Evolutionary conservation across 2,329 filamentous ascomycete genomes (phyloP).

Genomic region (Microcyclospora tardicrescens): DNA sequence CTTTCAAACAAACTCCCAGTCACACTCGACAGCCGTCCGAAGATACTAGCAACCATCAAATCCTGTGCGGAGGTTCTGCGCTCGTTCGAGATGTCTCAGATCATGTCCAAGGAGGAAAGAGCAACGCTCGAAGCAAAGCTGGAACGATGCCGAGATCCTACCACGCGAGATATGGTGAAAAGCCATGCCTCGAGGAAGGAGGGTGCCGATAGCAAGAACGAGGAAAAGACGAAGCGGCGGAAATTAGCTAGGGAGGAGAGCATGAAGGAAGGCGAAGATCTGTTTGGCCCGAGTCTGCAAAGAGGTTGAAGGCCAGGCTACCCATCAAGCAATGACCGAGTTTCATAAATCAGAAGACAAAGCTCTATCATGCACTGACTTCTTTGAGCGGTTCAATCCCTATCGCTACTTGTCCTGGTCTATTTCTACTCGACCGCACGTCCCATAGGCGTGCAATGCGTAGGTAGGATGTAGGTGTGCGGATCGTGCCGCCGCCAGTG

Average conservation of each 20-base stretch:
- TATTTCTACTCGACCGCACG: no score
- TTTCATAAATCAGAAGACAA: no score
- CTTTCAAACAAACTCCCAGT: slow-evolving; percentile 30
- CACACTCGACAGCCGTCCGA: slow-evolving; percentile 12
- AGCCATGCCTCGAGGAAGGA: slow-evolving; percentile 49
- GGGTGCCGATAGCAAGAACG: slow-evolving; percentile 23
- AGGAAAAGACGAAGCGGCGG: slow-evolving; percentile 33
- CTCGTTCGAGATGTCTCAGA: slow-evolving; percentile 10
- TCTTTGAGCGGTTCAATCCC: no score
- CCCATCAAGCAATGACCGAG: no score
- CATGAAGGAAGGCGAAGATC: slow-evolving; percentile 26
- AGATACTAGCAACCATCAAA: slow-evolving; percentile 27
- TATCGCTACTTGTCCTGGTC: no score
- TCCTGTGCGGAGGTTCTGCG: slow-evolving; percentile 29
- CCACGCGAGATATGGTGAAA: slow-evolving; percentile 58
- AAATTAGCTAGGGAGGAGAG: slow-evolving; percentile 32
- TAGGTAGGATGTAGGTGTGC: no score
- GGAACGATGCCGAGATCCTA: slow-evolving; percentile 60
- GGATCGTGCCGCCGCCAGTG: no score
- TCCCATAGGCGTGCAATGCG: no score
- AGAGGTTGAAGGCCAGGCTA: no score
- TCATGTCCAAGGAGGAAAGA: slow-evolving; percentile 21
- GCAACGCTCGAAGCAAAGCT: slow-evolving; percentile 49
- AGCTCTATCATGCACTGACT: no score
- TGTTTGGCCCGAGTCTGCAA: slow-evolving; percentile 28